Evolutionary conservation across 2,329 filamentous ascomycete genomes (phyloP), one percentile per base, ranked within the genome.

Genomic region (Exophiala sp.): DNA sequence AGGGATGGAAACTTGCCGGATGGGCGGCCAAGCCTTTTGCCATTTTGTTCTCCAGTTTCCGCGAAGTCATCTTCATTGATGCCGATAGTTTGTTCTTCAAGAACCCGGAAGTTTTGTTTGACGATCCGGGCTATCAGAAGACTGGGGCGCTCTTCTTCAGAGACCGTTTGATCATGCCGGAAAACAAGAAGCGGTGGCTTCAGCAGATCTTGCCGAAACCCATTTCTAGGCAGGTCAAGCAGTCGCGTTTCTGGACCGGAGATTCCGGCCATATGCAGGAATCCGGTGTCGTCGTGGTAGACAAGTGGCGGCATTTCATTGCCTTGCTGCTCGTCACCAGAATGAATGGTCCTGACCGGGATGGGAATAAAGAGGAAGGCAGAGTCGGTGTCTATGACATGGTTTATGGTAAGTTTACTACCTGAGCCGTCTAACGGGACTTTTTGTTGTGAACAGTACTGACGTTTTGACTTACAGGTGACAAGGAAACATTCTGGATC

Each of bases 401-500:
- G 68, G 66, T 73, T 27, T 73, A 72, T 47, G 71, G 66, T 70
- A 57, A 55, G 65, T 16, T 34, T 61, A n/a, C n/a, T n/a, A n/a
- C n/a, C n/a, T n/a, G n/a, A n/a, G n/a, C n/a, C n/a, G n/a, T n/a
- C n/a, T n/a, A n/a, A n/a, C n/a, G n/a, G n/a, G n/a, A n/a, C n/a
- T n/a, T n/a, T n/a, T n/a, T n/a, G n/a, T n/a, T n/a, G n/a, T n/a
- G n/a, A n/a, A n/a, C n/a, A n/a, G n/a, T n/a, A n/a, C n/a, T n/a
- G n/a, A n/a, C n/a, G n/a, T n/a, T n/a, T n/a, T n/a, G n/a, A n/a
- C n/a, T n/a, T 55, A 27, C 24, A 70, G 70, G 72, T 38, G 72
- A 75, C 59, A 75, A 75, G 53, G 72, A 75, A 52, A 74, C 71
- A 1, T 75, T 73, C 63, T 75, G 72, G 72, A 64, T 75, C 2